Conservation (phyloP, 345 rosid genomes). For the Lepidium aucheri region DNA sequence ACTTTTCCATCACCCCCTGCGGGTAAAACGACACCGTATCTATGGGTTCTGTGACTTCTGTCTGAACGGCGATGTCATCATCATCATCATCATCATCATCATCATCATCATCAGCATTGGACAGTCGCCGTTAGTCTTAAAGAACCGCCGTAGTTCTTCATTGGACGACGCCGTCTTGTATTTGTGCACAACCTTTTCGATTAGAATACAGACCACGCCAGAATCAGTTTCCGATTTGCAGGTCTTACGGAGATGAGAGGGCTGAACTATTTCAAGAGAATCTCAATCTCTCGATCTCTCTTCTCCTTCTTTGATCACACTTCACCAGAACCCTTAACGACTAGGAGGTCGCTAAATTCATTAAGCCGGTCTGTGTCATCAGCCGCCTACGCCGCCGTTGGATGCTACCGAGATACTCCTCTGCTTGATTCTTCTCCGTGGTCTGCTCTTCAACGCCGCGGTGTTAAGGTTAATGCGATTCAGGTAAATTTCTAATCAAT, state of each 20-base stretch:
- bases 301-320: neutral
- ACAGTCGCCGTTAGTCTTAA: neutral
- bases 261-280: slow-evolving; percentile 21
- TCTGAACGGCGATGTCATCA: neutral
- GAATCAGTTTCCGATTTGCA: neutral
- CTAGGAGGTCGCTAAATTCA: slow-evolving; percentile 18
- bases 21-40: neutral
- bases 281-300: slow-evolving; percentile 23
- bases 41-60: neutral
- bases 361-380: slow-evolving; percentile 11
- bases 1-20: neutral
- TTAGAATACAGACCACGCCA: neutral
- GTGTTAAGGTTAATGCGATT: slow-evolving; percentile 70
- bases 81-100: neutral
- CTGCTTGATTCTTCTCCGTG: slow-evolving; percentile 39
- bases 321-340: neutral
- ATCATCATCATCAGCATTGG: neutral
- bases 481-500: slow-evolving; percentile 28
- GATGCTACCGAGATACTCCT: neutral
- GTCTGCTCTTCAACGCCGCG: slow-evolving; percentile 55
- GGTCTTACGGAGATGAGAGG: slow-evolving; percentile 18
- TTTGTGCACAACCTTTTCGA: neutral
- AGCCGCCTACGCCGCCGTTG: neutral
- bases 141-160: neutral
- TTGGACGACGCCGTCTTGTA: neutral